Base-by-base conservation (phyloP, 345 rosid species). In the Acer saccharum region DNA sequence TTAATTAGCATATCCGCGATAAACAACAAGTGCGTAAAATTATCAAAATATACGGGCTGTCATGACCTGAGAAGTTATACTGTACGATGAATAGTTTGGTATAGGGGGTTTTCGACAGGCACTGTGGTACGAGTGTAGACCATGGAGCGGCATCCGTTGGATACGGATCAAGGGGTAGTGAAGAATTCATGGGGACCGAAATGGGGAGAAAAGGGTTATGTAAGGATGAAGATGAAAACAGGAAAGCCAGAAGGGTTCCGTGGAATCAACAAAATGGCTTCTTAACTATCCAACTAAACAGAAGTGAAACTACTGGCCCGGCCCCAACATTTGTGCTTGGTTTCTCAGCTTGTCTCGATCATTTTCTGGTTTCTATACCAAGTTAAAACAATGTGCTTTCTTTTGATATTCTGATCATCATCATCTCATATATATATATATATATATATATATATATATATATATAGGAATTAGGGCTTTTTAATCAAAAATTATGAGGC, bases 241-340 rank as follows among this genome's bases (percentile, higher is more conserved):
- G 95, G 95, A 8, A 93, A 90, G 78, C 83, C 89, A 4, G 89
- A 90, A 71, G 98, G 98, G 1, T 76, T 89, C 0, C 92, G 97
- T 77, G 97, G 97, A 10, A 89, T 93, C 82, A 89, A 95, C 89
- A 90, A 89, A 81, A 91, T 95, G 95, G 90, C 92, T 68, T 95
- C 98, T 17, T 92, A 29, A 29, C 2, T 29, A 88, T 77, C 98
- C 95, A 1, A 90, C 82, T 70, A 94, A 94, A 79, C 79, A 70
- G 23, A 82, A 89, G 23, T 88, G 84, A 71, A 39, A 39, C 52
- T 2, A 17, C 6, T 29, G 6, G 6, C 8, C 5, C 14, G 29
- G 29, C 39, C 39, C 6, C 39, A 32, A 32, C 39, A 32, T 32
- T 4, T 3, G 35, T 12, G 14, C 23, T 48, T n/a, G 73, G 27